These are phyloP conservation scores for Plasmodium fragile DNA, from an alignment of 169 alveolate species.

Conservation along the genomic window DNA sequence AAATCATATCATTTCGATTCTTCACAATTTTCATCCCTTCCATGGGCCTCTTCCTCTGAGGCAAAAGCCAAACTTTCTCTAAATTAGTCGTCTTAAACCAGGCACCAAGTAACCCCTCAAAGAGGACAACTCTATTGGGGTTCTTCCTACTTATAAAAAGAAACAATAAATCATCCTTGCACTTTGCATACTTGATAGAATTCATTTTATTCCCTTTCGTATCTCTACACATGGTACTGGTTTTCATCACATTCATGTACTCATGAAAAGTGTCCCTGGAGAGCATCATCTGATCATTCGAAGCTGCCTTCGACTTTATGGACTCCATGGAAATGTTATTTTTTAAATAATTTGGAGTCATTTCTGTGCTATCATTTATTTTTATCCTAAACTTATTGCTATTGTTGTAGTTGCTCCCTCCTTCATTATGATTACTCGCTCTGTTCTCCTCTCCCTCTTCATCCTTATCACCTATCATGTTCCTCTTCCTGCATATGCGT, in stretches of 20 bases:
- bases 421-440: neutral
- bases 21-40: neutral
- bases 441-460: neutral
- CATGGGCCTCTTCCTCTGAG: neutral
- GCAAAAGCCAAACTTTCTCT: constrained; percentile 43
- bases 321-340: neutral
- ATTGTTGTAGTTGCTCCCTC: neutral
- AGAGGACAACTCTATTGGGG: constrained; percentile 14
- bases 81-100: constrained; percentile 64
- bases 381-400: neutral
- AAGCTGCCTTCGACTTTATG: neutral
- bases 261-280: neutral
- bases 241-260: neutral
- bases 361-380: neutral
- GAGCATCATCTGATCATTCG: neutral
- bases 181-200: constrained; percentile 2
- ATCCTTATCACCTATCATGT: neutral
- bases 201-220: neutral
- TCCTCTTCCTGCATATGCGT: neutral
- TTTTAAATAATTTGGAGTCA: neutral
- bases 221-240: neutral
- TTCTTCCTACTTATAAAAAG: constrained; percentile 34
- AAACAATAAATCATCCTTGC: constrained; percentile 62
- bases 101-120: constrained; percentile 6
- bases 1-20: neutral